Evolutionary conservation across 2,329 filamentous ascomycete species (phyloP).

Genomic region (Aureobasidium sp.): DNA sequence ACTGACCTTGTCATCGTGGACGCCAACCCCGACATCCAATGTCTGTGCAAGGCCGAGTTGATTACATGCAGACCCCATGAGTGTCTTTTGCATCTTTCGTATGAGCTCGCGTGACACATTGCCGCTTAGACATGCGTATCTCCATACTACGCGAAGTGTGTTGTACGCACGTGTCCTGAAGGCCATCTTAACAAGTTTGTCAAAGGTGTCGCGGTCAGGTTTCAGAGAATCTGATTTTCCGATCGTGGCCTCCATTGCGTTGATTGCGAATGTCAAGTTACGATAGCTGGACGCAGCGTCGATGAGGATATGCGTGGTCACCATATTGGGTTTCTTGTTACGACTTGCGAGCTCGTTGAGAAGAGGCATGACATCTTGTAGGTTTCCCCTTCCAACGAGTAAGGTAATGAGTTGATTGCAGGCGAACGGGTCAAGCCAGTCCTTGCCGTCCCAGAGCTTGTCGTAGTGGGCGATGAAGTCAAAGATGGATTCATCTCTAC

Average conservation of each 20-base stretch:
- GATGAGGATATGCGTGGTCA: conserved; percentile 22
- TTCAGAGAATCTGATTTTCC: neutral
- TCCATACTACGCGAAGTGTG: conserved; percentile 25
- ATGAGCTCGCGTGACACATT: conserved; percentile 12
- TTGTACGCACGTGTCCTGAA: conserved; percentile 20
- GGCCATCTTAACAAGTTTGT: conserved; percentile 19
- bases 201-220: conserved; percentile 14
- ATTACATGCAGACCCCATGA: neutral
- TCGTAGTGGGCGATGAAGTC: conserved; percentile 18
- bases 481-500: conserved; percentile 3
- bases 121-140: conserved; percentile 24
- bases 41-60: no score
- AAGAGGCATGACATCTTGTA: conserved; percentile 17
- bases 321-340: conserved; percentile 14
- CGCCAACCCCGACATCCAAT: neutral
- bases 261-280: conserved; percentile 4
- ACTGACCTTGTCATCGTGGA: neutral
- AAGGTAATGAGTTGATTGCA: conserved; percentile 16
- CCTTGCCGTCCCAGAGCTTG: conserved; percentile 12
- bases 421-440: conserved; percentile 19
- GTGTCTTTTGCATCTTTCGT: neutral
- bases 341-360: conserved; percentile 14
- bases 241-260: neutral
- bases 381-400: conserved; percentile 14
- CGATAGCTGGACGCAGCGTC: conserved; percentile 14